phyloP scores from a whole-genome alignment of 768 basidiomycete species.

The Tulasnella sp. region DNA sequence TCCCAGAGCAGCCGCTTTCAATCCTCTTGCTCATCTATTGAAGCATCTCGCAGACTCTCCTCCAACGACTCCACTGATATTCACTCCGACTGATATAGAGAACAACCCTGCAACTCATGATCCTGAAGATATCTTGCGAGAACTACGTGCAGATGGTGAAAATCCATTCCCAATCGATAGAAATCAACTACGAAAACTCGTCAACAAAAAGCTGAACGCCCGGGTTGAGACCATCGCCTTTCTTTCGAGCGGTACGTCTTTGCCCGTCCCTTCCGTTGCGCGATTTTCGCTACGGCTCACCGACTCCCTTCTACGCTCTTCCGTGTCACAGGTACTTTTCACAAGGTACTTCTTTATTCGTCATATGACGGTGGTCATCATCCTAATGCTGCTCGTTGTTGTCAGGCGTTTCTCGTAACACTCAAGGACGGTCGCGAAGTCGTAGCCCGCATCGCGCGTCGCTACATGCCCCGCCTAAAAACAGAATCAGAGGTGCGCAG shows the following conservation, averaged over 20 bases:
- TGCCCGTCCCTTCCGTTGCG: neutral
- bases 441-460: slow-evolving; percentile 68
- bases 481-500: slow-evolving; percentile 55
- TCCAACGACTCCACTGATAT: slow-evolving; percentile 9
- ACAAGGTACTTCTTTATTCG: slow-evolving; percentile 41
- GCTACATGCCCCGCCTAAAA: slow-evolving; percentile 77
- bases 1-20: slow-evolving; percentile 4
- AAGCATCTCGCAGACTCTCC: slow-evolving; percentile 8
- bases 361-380: slow-evolving; percentile 2
- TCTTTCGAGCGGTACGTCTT: slow-evolving; percentile 52
- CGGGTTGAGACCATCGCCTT: slow-evolving; percentile 61
- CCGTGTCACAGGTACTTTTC: slow-evolving; percentile 53
- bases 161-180: slow-evolving; percentile 67
- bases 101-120: slow-evolving; percentile 15
- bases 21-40: slow-evolving; percentile 7
- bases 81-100: slow-evolving; percentile 3
- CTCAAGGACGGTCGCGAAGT: slow-evolving; percentile 46
- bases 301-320: neutral
- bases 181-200: slow-evolving; percentile 59
- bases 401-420: slow-evolving; percentile 63
- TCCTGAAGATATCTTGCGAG: slow-evolving; percentile 13
- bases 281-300: neutral
- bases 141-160: slow-evolving; percentile 36
- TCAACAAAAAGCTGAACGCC: slow-evolving; percentile 51
- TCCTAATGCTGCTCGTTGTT: neutral